Evolutionary conservation across 176 grass and related monocot species (phyloP).

Genomic region (Pharus latifolius): DNA sequence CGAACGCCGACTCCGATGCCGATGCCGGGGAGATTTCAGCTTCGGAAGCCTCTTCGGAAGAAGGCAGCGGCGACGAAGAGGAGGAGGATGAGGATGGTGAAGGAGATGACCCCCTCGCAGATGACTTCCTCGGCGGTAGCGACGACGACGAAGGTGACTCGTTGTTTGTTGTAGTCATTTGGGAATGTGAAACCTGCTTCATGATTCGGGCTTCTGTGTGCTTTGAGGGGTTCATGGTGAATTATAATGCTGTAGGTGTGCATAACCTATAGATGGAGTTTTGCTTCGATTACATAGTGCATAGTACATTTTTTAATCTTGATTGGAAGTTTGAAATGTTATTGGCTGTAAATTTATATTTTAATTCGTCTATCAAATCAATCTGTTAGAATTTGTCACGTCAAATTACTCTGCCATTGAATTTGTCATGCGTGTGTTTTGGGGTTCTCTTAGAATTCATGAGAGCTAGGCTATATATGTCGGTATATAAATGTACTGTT

Average conservation of each 20-base stretch:
- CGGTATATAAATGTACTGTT: neutral
- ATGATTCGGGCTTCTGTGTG: too few relatives aligned
- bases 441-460: constrained; percentile 7
- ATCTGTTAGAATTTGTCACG: neutral
- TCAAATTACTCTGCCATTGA: neutral
- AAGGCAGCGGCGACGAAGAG: neutral
- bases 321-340: too few relatives aligned
- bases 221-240: too few relatives aligned
- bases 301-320: too few relatives aligned
- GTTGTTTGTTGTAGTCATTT: too few relatives aligned
- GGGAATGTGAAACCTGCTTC: too few relatives aligned
- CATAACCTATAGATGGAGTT: too few relatives aligned
- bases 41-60: constrained; percentile 39
- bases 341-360: too few relatives aligned
- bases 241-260: too few relatives aligned
- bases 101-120: constrained; percentile 47
- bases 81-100: neutral
- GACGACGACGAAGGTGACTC: constrained; percentile 43
- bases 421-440: too few relatives aligned
- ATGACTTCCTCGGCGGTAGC: constrained; percentile 73
- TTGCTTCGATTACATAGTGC: too few relatives aligned
- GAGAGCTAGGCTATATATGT: neutral
- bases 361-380: too few relatives aligned
- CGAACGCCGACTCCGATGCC: constrained; percentile 20
- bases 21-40: constrained; percentile 9